Percentiles rank a stretch among this genome's conserved stretches.
phyloP scores from a whole-genome alignment of 2,329 filamentous ascomycete genomes.

The Lasiodiplodia citricola region DNA sequence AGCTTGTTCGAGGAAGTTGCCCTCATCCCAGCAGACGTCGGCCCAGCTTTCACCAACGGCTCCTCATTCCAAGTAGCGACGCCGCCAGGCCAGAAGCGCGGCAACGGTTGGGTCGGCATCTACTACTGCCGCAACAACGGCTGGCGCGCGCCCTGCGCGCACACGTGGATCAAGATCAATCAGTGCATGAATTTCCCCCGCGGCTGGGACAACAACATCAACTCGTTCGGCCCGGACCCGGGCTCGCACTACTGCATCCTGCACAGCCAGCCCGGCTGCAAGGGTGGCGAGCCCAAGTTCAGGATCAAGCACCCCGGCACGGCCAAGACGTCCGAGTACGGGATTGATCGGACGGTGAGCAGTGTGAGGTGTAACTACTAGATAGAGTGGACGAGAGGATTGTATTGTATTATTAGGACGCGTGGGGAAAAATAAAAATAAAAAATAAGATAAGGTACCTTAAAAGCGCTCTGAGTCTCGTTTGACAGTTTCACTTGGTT shows the following conservation, averaged over 20 bases:
- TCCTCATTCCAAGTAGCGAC: not conserved
- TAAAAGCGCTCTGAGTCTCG: no score
- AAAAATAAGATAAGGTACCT: no score
- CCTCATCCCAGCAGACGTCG: not conserved
- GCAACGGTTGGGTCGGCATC: not conserved
- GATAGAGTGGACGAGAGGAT: not conserved
- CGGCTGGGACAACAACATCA: not conserved
- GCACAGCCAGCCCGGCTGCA: not conserved
- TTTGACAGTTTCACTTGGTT: no score
- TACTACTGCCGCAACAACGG: conserved; percentile 11
- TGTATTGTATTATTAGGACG: not conserved
- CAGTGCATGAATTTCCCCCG: conserved; percentile 8
- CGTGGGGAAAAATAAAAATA: not conserved
- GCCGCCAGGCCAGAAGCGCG: not conserved
- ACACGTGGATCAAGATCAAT: not conserved
- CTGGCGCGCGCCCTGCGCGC: not conserved
- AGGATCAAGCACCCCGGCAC: not conserved
- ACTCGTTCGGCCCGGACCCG: not conserved
- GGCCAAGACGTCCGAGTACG: conserved; percentile 1
- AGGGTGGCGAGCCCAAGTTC: conserved; percentile 1
- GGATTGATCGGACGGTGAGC: not conserved
- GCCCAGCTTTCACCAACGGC: not conserved
- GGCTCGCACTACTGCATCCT: conserved; percentile 5
- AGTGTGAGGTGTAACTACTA: not conserved
- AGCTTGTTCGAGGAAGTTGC: not conserved